phyloP scores from a whole-genome alignment of 306 rosid genomes.

The Pterocarpus macrocarpus region DNA sequence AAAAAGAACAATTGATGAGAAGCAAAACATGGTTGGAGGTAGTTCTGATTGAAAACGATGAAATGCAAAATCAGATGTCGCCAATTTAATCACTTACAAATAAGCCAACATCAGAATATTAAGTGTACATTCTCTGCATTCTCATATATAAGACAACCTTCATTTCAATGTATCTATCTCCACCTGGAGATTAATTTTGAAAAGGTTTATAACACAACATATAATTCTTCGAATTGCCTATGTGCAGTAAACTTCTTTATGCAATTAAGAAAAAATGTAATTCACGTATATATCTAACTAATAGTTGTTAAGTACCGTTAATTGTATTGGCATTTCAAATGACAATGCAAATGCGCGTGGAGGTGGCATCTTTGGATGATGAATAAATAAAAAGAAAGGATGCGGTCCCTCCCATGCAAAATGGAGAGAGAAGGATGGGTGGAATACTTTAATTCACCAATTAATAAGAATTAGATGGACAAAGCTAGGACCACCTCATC shows the following conservation, averaged over 20 bases:
- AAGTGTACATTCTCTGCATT: neutral
- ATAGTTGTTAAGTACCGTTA: neutral
- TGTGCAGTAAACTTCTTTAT: neutral
- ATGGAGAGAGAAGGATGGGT: conserved; percentile 55
- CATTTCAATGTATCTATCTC: neutral
- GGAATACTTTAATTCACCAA: conserved; percentile 65
- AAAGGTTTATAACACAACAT: neutral
- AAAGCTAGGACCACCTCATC: conserved; percentile 79
- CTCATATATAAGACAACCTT: neutral
- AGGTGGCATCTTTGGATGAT: conserved; percentile 5
- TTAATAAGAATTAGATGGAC: conserved; percentile 66
- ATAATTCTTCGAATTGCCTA: neutral
- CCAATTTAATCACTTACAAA: neutral
- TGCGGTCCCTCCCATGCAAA: conserved; percentile 43
- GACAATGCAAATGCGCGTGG: conserved; percentile 52
- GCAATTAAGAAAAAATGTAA: neutral
- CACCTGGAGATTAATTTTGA: neutral
- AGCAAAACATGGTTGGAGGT: neutral
- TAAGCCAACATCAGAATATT: neutral
- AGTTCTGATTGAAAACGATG: conserved; percentile 15
- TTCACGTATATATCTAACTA: neutral
- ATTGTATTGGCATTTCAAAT: neutral
- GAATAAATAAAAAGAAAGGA: neutral
- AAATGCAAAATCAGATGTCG: neutral
- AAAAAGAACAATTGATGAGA: neutral